A percentile compares a stretch with the other conserved stretches of the same genome.
Conservation (phyloP, 2,329 filamentous ascomycete species). For the Pseudogymnoascus sp. region DNA sequence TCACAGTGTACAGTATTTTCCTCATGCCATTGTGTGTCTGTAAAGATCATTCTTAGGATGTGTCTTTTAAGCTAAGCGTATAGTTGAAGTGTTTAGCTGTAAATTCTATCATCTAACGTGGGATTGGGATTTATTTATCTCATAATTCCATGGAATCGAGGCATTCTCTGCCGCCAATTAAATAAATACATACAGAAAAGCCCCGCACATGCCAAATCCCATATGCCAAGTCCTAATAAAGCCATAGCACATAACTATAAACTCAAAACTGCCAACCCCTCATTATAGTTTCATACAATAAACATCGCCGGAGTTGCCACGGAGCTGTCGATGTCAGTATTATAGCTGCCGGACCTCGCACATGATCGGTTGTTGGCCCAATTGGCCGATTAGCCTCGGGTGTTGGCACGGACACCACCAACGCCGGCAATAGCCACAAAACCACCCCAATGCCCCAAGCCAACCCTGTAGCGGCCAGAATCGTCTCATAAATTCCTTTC, state of each 20-base stretch:
- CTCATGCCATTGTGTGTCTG: background rate
- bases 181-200: background rate
- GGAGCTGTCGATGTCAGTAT: background rate
- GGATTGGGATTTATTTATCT: background rate
- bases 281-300: background rate
- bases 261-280: background rate
- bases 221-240: background rate
- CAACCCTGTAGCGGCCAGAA: slow-evolving; percentile 5
- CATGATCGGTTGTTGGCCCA: background rate
- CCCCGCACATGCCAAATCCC: background rate
- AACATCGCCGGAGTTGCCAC: background rate
- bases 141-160: background rate
- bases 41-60: background rate
- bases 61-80: too few relatives aligned
- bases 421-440: slow-evolving; percentile 3
- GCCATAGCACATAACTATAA: background rate
- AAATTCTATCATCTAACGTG: background rate
- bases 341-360: background rate
- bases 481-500: slow-evolving; percentile 6
- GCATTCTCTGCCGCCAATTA: background rate
- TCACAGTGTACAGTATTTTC: background rate
- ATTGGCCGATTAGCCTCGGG: slow-evolving; percentile 5
- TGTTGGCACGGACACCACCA: background rate
- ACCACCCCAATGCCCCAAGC: background rate
- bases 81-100: background rate